Conservation (phyloP, 495 filamentous ascomycete genomes). For the Penicillium ochrochloron region DNA sequence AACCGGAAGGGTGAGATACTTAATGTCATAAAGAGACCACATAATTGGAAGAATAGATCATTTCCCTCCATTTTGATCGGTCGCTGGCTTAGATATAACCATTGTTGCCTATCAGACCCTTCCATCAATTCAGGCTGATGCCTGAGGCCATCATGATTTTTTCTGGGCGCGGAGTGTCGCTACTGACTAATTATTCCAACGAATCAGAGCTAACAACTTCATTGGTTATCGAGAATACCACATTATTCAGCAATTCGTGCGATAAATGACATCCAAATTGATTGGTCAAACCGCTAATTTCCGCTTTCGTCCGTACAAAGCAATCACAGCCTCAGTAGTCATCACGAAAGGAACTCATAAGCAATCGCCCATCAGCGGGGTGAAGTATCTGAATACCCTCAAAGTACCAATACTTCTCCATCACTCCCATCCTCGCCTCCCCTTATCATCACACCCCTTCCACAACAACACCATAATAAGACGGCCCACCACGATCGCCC, state of each 20-base stretch:
- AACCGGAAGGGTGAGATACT: background rate
- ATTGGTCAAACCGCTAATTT: background rate
- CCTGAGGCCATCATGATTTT: background rate
- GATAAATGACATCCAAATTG: background rate
- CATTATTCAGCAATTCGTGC: background rate
- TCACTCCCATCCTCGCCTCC: background rate
- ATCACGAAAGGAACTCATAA: background rate
- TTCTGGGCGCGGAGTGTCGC: too few relatives aligned
- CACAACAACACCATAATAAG: too few relatives aligned
- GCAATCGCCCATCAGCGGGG: too few relatives aligned
- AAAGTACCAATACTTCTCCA: too few relatives aligned
- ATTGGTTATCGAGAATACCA: too few relatives aligned
- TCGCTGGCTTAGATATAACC: background rate
- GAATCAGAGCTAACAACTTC: background rate
- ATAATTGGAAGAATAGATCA: too few relatives aligned
- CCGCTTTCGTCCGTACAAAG: too few relatives aligned
- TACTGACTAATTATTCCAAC: background rate
- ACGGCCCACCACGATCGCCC: conserved; percentile 10
- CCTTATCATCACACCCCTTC: background rate
- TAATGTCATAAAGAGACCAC: too few relatives aligned
- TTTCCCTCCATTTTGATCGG: background rate
- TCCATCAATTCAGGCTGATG: background rate
- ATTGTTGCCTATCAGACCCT: background rate
- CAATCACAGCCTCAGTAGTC: background rate
- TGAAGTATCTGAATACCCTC: background rate